Percentiles rank a stretch among this genome's conserved stretches.
Evolutionary conservation across 2,329 filamentous ascomycete species (phyloP).

Genomic region (Xylaria sp.): DNA sequence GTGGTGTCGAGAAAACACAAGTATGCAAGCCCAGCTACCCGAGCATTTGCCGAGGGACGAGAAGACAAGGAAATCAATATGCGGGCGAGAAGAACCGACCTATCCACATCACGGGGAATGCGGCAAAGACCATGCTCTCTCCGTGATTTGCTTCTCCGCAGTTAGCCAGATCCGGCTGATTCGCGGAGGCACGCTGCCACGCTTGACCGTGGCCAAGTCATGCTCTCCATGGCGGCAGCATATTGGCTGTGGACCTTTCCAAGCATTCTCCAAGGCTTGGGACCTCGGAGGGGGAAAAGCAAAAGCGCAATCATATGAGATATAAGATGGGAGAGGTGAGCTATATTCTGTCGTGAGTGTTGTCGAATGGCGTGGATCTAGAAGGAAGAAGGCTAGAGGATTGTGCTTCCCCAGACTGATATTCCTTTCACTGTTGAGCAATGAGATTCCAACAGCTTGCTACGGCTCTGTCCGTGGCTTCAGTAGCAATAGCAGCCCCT

Average conservation of each 20-base stretch:
- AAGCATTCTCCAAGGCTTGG: slow-evolving; percentile 16
- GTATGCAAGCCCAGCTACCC: slow-evolving; percentile 19
- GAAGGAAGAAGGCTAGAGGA: neutral
- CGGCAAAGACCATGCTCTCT: slow-evolving; percentile 34
- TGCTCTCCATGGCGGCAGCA: slow-evolving; percentile 24
- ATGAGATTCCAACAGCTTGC: slow-evolving; percentile 40
- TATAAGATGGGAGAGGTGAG: slow-evolving; percentile 38
- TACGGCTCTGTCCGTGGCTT: slow-evolving; percentile 37
- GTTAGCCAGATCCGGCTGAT: slow-evolving; percentile 43
- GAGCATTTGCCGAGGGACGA: slow-evolving; percentile 39
- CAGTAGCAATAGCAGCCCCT: slow-evolving; percentile 31
- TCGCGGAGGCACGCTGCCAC: slow-evolving; percentile 27
- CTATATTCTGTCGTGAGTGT: neutral
- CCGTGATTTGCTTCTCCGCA: slow-evolving; percentile 45
- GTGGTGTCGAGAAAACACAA: slow-evolving; percentile 12
- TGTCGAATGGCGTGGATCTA: slow-evolving; percentile 2
- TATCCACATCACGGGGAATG: slow-evolving; percentile 38
- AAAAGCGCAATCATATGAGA: neutral
- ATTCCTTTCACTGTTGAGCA: slow-evolving; percentile 6
- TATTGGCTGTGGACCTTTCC: slow-evolving; percentile 34
- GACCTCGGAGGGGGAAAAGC: neutral
- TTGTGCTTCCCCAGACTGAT: slow-evolving; percentile 8
- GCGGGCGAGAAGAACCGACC: slow-evolving; percentile 39
- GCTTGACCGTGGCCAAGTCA: slow-evolving; percentile 13
- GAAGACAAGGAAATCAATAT: neutral